Percentiles rank a stretch among this genome's conserved stretches.
phyloP scores from a whole-genome alignment of 805 yeast species.

The Nakazawaea laoshanensis region DNA sequence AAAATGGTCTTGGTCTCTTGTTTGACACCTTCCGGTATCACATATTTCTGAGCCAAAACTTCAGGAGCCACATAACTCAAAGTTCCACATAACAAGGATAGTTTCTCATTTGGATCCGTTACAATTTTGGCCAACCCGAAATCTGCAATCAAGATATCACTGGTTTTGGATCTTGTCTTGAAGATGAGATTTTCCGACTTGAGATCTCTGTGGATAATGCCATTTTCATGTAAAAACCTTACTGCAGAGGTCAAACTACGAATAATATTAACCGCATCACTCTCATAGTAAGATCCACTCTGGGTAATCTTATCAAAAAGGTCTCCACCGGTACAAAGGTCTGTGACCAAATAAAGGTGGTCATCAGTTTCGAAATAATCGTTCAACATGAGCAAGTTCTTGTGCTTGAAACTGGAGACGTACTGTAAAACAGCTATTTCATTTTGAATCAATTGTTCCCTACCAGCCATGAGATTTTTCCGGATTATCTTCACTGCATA shows the following conservation, averaged over 20 bases:
- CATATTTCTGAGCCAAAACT: constrained; percentile 28
- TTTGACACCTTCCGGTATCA: constrained; percentile 1
- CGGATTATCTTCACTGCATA: constrained; percentile 69
- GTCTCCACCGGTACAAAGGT: constrained; percentile 69
- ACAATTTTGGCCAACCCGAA: constrained; percentile 67
- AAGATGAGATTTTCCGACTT: constrained; percentile 83
- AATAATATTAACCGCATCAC: constrained; percentile 54
- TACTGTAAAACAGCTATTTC: constrained; percentile 58
- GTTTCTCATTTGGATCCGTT: constrained; percentile 65
- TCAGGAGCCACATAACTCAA: constrained; percentile 88
- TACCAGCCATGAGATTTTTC: constrained; percentile 17
- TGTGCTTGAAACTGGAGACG: constrained; percentile 45
- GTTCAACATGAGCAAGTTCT: constrained; percentile 59
- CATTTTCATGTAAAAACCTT: constrained; percentile 83
- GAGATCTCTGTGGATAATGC: constrained; percentile 86
- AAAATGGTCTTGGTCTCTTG: neutral
- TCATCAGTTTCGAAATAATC: constrained; percentile 45
- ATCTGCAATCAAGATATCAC: constrained; percentile 75
- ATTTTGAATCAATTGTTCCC: constrained; percentile 30
- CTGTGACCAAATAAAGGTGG: constrained; percentile 56
- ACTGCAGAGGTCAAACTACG: constrained; percentile 50
- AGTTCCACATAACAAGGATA: constrained; percentile 77
- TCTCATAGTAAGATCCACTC: constrained; percentile 51
- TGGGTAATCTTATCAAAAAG: constrained; percentile 63
- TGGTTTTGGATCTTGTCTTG: constrained; percentile 51